phyloP scores from a whole-genome alignment of 108 stramenopile genomes.

The Conticribra guillardii region DNA sequence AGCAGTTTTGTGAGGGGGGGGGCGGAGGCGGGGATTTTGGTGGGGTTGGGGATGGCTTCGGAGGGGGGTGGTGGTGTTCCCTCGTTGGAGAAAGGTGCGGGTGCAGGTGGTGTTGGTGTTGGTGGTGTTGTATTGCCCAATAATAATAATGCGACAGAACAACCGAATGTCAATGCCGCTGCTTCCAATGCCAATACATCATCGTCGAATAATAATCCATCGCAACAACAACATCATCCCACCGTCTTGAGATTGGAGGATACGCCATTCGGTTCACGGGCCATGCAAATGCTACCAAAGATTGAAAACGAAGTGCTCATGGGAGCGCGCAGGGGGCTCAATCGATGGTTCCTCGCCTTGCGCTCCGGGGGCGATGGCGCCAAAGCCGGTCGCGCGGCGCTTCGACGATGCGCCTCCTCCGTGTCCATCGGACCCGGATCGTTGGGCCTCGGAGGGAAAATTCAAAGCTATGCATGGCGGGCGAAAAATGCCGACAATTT shows the following conservation, averaged over 20 bases:
- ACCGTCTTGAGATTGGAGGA: slow-evolving; percentile 68
- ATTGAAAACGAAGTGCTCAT: slow-evolving; percentile 90
- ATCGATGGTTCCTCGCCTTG: slow-evolving; percentile 85
- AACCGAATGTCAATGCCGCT: too few species aligned
- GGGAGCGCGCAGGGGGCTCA: slow-evolving; percentile 79
- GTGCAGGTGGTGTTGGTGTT: background rate
- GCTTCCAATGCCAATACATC: too few species aligned
- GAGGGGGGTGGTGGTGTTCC: background rate
- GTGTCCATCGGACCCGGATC: slow-evolving; percentile 76
- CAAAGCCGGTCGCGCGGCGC: slow-evolving; percentile 85
- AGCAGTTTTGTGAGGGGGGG: slow-evolving; percentile 54
- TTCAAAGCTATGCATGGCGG: slow-evolving; percentile 84
- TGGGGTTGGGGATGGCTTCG: slow-evolving; percentile 10
- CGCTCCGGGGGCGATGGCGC: slow-evolving; percentile 90
- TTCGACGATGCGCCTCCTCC: slow-evolving; percentile 70
- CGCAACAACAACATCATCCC: too few species aligned
- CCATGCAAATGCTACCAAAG: slow-evolving; percentile 83
- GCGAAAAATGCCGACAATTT: slow-evolving; percentile 88
- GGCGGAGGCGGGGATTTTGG: slow-evolving; percentile 29
- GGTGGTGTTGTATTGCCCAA: background rate
- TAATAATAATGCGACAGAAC: slow-evolving; percentile 21
- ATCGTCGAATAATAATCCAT: too few species aligned
- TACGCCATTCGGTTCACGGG: slow-evolving; percentile 87
- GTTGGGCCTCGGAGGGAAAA: slow-evolving; percentile 79
- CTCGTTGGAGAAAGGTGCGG: too few species aligned